phyloP scores from a whole-genome alignment of 768 basidiomycete genomes.

The Porpolomopsis calyptriformis region DNA sequence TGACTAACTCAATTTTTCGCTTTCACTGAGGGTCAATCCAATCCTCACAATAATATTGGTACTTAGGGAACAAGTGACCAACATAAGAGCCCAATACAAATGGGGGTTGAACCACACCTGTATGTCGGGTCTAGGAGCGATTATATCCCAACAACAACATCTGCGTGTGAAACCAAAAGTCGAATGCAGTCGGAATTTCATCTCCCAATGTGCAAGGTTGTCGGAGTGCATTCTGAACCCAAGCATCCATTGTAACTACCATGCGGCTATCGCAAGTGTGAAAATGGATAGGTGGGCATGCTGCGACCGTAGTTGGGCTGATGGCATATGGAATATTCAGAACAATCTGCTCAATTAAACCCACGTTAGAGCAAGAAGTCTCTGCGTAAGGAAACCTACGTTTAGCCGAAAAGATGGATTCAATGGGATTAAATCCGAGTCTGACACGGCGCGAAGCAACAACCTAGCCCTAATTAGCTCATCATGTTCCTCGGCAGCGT shows the following conservation, averaged over 20 bases:
- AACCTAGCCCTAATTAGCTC: background rate
- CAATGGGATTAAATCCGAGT: background rate
- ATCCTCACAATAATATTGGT: no score
- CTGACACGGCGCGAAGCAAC: background rate
- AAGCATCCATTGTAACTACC: background rate
- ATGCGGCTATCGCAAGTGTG: background rate
- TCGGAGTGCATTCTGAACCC: background rate
- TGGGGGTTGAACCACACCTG: no score
- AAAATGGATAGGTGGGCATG: background rate
- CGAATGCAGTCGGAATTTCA: background rate
- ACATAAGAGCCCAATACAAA: no score
- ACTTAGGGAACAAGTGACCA: no score
- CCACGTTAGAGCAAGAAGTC: background rate
- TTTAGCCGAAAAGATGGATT: background rate
- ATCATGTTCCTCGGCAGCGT: background rate
- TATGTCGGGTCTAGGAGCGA: no score
- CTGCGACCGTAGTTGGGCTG: background rate
- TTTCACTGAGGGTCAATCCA: no score
- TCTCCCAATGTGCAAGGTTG: background rate
- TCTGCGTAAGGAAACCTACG: background rate
- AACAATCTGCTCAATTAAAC: background rate
- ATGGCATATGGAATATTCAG: background rate
- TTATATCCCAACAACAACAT: no score
- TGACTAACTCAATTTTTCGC: no score
- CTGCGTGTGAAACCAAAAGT: background rate